A percentile compares a stretch with the other conserved stretches of the same genome.
phyloP scores from a whole-genome alignment of 305 asterid genomes.

The Solanum hybrid region DNA sequence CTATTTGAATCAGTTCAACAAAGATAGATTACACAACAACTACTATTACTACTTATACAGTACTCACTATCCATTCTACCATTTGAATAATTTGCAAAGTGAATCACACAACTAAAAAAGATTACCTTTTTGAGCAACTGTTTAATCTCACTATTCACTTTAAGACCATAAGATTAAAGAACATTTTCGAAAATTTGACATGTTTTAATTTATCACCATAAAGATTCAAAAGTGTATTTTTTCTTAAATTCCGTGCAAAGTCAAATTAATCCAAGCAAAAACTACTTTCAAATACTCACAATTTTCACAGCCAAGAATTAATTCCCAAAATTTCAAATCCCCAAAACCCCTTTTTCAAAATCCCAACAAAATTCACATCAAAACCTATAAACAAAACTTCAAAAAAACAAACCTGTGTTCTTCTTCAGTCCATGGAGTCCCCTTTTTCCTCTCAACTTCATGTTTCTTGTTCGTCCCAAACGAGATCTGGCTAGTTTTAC shows the following conservation, averaged over 20 bases:
- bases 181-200: not conserved
- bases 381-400: not conserved
- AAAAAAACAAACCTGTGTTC: conserved; percentile 51
- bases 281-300: not conserved
- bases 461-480: conserved; percentile 44
- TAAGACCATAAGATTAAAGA: not conserved
- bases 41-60: not conserved
- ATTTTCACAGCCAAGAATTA: not conserved
- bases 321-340: not conserved
- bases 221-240: not conserved
- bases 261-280: not conserved
- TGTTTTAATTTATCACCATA: not conserved
- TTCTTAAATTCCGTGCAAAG: not conserved
- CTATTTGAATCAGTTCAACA: not conserved
- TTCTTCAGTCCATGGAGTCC: conserved; percentile 82
- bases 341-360: not conserved
- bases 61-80: not conserved
- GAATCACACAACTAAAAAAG: not conserved
- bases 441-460: conserved; percentile 65
- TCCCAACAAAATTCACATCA: not conserved
- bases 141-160: not conserved
- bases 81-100: not conserved
- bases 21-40: not conserved
- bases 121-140: not conserved
- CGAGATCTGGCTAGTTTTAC: conserved; percentile 49